phyloP scores from a whole-genome alignment of 2,329 filamentous ascomycete genomes.

The Sporothrix globosa region DNA sequence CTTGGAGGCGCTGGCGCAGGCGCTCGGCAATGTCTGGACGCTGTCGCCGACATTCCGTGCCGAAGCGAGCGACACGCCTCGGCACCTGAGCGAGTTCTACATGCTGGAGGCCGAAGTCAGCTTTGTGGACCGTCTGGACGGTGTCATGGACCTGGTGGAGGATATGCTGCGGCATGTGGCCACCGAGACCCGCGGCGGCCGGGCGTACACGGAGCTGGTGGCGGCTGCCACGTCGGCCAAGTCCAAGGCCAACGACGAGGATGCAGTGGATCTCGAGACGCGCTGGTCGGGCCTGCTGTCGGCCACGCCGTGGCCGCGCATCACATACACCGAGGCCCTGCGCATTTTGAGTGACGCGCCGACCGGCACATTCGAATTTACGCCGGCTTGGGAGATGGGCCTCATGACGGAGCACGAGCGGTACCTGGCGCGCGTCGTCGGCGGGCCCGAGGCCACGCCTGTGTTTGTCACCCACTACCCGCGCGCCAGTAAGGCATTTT shows the following conservation, averaged over 20 bases:
- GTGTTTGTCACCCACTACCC: constrained; percentile 95
- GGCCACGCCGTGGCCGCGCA: constrained; percentile 68
- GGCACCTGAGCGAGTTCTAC: constrained; percentile 96
- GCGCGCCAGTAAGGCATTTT: constrained; percentile 88
- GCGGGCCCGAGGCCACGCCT: constrained; percentile 57
- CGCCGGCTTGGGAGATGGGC: constrained; percentile 69
- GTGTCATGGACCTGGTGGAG: constrained; percentile 80
- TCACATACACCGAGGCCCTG: constrained; percentile 82
- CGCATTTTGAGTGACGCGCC: constrained; percentile 64
- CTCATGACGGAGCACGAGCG: constrained; percentile 92
- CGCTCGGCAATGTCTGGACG: constrained; percentile 89
- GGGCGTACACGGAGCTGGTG: constrained; percentile 52
- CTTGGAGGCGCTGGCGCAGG: constrained; percentile 86
- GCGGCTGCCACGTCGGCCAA: constrained; percentile 46
- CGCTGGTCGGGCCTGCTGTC: constrained; percentile 73
- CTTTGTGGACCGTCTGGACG: constrained; percentile 70
- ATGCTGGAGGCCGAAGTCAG: constrained; percentile 94
- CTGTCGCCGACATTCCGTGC: constrained; percentile 92
- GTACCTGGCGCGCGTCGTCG: constrained; percentile 69
- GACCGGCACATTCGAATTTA: constrained; percentile 62
- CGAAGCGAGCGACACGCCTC: constrained; percentile 87
- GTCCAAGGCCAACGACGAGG: constrained; percentile 44
- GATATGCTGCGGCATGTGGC: constrained; percentile 66
- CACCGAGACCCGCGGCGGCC: constrained; percentile 47
- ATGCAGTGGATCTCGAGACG: constrained; percentile 56